Base-by-base conservation (phyloP, 495 filamentous ascomycete species). In the Annulohypoxylon bovei region DNA sequence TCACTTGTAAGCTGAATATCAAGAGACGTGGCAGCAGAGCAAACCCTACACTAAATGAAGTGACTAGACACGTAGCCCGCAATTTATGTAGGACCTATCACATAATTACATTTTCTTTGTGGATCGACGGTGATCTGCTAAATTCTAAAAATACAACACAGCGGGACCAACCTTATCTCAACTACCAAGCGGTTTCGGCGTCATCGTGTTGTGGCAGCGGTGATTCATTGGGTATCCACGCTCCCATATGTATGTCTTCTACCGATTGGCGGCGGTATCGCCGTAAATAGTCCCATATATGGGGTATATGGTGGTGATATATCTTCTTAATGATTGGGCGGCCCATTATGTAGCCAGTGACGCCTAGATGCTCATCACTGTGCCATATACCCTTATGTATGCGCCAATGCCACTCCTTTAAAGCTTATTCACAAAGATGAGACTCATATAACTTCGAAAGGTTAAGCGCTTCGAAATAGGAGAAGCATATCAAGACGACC, bases 1-100 rank as follows among this genome's bases (percentile, higher is more conserved):
- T 50, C 23, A 1, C 23, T 27, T 33, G 16, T 11, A 16, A 39
- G 61, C 47, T 63, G 49, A 46, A 44, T 42, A 30, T 50, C 12
- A 4, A 9, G 12, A 65, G 52, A 65, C 62, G 62, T 65, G 62
- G 62, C 62, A 47, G 62, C 33, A 65, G 54, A 33, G 50, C 39
- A 46, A 42, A 55, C 49, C 47, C 35, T 62, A 62, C 46, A 27
- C 16, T 6, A 28, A 14, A 47, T 16, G 3, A 1, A 58, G n/a
- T 33, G 25, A 27, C 42, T n/a, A 32, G 50, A 64, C 62, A 65
- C 62, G 62, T 65, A 65, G 40, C 30, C 32, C 39, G 20, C 22
- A 58, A 57, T 57, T 58, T 57, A 49, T 50, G 44, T n/a, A 39
- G 14, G 18, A 25, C 52, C 23, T 58, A 49, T 58, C 40, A 53